phyloP scores from a whole-genome alignment of 1,284 basidiomycete genomes.

The Ustilago vetiveriae region DNA sequence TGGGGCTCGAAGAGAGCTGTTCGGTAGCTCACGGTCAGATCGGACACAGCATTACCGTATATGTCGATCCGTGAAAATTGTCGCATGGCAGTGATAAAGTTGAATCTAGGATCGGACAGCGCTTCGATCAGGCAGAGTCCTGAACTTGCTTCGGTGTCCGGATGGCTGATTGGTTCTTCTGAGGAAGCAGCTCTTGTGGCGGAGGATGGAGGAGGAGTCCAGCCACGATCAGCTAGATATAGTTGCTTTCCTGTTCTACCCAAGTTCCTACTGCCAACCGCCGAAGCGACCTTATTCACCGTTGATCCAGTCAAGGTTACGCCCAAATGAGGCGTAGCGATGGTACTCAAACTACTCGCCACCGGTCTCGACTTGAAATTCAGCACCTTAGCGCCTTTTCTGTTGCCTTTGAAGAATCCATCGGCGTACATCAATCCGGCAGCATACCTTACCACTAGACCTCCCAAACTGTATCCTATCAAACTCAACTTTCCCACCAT shows the following conservation, averaged over 20 bases:
- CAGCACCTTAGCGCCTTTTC: neutral
- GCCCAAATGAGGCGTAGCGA: slow-evolving; percentile 84
- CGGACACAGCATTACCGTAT: slow-evolving; percentile 78
- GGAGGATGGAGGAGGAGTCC: slow-evolving; percentile 13
- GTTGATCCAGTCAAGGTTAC: slow-evolving; percentile 55
- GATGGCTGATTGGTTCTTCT: too few species aligned
- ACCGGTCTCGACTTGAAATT: slow-evolving; percentile 27
- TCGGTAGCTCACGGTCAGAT: slow-evolving; percentile 61
- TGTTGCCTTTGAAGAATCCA: slow-evolving; percentile 37
- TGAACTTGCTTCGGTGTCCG: too few species aligned
- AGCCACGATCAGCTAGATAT: slow-evolving; percentile 45
- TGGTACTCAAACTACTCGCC: slow-evolving; percentile 73
- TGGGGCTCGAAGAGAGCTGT: slow-evolving; percentile 45
- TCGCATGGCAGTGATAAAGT: slow-evolving; percentile 80
- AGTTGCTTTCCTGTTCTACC: slow-evolving; percentile 22
- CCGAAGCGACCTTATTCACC: slow-evolving; percentile 74
- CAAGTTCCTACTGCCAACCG: slow-evolving; percentile 68
- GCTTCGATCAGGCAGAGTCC: slow-evolving; percentile 43
- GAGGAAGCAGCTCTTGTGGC: too few species aligned
- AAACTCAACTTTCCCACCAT: slow-evolving; percentile 34
- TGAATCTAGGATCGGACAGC: slow-evolving; percentile 70
- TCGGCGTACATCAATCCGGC: slow-evolving; percentile 76
- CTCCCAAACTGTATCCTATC: slow-evolving; percentile 78
- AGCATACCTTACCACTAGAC: slow-evolving; percentile 80
- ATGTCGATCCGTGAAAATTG: slow-evolving; percentile 78